Conservation (phyloP, 139 green algal species). For the Picochlorum sp. region DNA sequence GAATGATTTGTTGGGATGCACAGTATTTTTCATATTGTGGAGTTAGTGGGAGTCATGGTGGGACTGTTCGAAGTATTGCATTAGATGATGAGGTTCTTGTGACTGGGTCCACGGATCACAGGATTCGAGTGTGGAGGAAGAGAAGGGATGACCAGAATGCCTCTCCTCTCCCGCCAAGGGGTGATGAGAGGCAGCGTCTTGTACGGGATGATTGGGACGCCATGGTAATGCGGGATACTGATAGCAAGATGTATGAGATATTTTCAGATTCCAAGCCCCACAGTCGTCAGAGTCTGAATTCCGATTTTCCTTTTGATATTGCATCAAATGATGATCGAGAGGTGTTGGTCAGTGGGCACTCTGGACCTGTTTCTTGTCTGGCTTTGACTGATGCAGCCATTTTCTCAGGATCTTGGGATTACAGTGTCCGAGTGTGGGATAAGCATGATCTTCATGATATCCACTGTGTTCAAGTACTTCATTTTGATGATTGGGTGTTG, state of each 20-base stretch:
- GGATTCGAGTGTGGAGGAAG: not conserved
- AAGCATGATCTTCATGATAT: not conserved
- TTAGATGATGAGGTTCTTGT: constrained; percentile 5
- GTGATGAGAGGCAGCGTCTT: no score
- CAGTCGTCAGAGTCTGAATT: no score
- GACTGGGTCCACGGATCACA: not conserved
- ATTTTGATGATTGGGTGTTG: constrained; percentile 58
- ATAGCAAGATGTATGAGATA: no score
- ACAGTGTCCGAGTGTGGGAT: constrained; percentile 43
- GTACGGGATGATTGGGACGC: no score
- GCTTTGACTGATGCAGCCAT: constrained; percentile 20
- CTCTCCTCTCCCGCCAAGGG: no score
- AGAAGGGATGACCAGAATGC: not conserved
- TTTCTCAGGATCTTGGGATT: constrained; percentile 47
- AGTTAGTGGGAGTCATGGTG: not conserved
- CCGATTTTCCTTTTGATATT: not conserved
- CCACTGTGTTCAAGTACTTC: constrained; percentile 27
- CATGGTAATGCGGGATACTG: no score
- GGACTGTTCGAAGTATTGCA: constrained; percentile 6
- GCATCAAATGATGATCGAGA: not conserved
- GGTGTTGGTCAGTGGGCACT: constrained; percentile 42
- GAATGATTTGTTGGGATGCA: not conserved
- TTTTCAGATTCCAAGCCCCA: no score
- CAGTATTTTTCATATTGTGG: not conserved
- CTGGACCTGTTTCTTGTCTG: constrained; percentile 47